phyloP scores from a whole-genome alignment of 164 flowering plant species.

The Brasenia schreberi region DNA sequence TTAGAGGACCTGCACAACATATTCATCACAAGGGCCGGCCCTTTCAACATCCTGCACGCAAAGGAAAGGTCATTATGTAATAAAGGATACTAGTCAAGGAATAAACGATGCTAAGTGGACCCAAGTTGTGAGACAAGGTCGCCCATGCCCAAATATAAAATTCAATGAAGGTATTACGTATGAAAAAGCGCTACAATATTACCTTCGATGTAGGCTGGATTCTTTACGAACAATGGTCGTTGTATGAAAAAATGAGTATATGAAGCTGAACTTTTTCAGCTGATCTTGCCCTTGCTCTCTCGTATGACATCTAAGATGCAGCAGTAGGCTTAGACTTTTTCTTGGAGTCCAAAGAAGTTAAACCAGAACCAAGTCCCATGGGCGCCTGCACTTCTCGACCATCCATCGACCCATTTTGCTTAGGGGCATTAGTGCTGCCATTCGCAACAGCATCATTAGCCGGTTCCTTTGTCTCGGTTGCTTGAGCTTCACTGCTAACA shows the following conservation, averaged over 20 bases:
- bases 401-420: conserved; percentile 15
- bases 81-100: not conserved
- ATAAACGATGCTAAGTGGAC: too few relatives aligned
- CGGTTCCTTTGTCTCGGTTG: conserved; percentile 16
- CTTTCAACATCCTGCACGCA: not conserved
- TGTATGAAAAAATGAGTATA: not conserved
- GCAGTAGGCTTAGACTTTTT: conserved; percentile 54
- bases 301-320: conserved; percentile 6
- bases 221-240: not conserved
- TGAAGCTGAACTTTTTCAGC: not conserved
- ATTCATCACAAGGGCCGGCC: not conserved
- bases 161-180: not conserved
- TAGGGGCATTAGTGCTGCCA: not conserved
- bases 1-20: not conserved
- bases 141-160: too few relatives aligned
- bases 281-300: too few relatives aligned
- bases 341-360: conserved; percentile 48
- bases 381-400: conserved; percentile 38
- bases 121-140: too few relatives aligned
- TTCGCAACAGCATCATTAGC: conserved; percentile 12
- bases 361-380: conserved; percentile 66
- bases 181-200: too few relatives aligned
- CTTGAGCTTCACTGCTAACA: conserved; percentile 23
- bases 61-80: too few relatives aligned
- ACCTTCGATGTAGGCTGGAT: not conserved